Conservation (phyloP, 495 filamentous ascomycete genomes). For the Penicillium manginii region DNA sequence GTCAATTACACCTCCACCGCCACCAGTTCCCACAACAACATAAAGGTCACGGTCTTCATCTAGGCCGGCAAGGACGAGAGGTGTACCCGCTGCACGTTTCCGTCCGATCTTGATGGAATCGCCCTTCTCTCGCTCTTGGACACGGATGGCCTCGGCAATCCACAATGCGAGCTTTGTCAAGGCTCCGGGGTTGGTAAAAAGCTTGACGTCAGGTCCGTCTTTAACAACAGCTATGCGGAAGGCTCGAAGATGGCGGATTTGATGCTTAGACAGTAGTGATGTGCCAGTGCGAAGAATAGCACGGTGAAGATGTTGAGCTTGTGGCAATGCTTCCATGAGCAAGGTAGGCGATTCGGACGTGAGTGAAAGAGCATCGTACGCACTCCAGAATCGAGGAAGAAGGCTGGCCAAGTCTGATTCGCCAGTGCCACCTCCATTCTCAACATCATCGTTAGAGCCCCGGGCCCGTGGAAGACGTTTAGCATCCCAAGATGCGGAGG, state of each 20-base stretch:
- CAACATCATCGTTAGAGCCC: constrained; percentile 38
- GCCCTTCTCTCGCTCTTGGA: constrained; percentile 80
- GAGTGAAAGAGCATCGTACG: constrained; percentile 79
- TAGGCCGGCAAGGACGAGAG: constrained; percentile 85
- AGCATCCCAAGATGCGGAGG: constrained; percentile 41
- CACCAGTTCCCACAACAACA: constrained; percentile 86
- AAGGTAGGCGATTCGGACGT: constrained; percentile 48
- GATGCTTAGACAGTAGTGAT: constrained; percentile 85
- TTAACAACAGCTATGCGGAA: constrained; percentile 97
- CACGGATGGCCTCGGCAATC: constrained; percentile 90
- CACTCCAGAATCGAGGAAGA: constrained; percentile 80
- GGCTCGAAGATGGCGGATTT: constrained; percentile 86
- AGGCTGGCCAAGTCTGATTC: constrained; percentile 45
- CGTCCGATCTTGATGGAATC: constrained; percentile 68
- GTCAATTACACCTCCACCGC: constrained; percentile 65
- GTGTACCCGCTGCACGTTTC: constrained; percentile 62
- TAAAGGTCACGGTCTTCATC: constrained; percentile 90
- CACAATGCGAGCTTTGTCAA: constrained; percentile 91
- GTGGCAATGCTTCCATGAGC: constrained; percentile 73
- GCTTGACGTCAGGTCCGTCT: constrained; percentile 84
- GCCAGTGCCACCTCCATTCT: constrained; percentile 19
- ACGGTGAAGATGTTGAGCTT: constrained; percentile 84
- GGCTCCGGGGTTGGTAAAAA: constrained; percentile 91
- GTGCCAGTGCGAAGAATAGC: constrained; percentile 95
- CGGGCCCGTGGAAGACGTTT: constrained; percentile 41